phyloP scores from a whole-genome alignment of 352 stramenopile genomes.

The Peronospora farinosa region DNA sequence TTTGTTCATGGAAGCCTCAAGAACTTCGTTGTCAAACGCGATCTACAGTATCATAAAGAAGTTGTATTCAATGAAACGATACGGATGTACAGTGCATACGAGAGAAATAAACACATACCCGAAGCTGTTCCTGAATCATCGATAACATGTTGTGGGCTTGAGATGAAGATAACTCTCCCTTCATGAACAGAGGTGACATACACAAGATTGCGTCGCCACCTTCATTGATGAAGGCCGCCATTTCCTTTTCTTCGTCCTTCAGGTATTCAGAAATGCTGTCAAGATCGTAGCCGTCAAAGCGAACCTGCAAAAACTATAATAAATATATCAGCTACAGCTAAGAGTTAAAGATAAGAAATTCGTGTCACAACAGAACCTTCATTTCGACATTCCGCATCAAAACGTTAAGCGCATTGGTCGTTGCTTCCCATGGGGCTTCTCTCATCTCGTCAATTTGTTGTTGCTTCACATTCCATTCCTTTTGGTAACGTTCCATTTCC shows the following conservation, averaged over 20 bases:
- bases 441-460: conserved; percentile 35
- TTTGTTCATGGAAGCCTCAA: conserved; percentile 43
- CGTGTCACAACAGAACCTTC: conserved; percentile 31
- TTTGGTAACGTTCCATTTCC: conserved; percentile 21
- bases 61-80: neutral
- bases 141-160: conserved; percentile 26
- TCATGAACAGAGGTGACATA: conserved; percentile 34
- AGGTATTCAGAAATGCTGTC: conserved; percentile 28
- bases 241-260: conserved; percentile 34
- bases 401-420: conserved; percentile 39
- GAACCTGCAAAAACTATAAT: conserved; percentile 23
- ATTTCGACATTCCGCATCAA: conserved; percentile 44
- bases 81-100: neutral
- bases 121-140: conserved; percentile 35
- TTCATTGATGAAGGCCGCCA: conserved; percentile 34
- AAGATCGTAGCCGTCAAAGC: conserved; percentile 37
- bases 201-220: conserved; percentile 26
- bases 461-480: conserved; percentile 38
- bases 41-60: conserved; percentile 22
- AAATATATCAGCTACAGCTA: conserved; percentile 2
- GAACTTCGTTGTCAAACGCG: conserved; percentile 47
- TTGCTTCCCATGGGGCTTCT: conserved; percentile 23
- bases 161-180: conserved; percentile 23
- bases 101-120: conserved; percentile 26
- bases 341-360: neutral